Conservation (phyloP, 257 asterid genomes). For the Nicotiana attenuata region DNA sequence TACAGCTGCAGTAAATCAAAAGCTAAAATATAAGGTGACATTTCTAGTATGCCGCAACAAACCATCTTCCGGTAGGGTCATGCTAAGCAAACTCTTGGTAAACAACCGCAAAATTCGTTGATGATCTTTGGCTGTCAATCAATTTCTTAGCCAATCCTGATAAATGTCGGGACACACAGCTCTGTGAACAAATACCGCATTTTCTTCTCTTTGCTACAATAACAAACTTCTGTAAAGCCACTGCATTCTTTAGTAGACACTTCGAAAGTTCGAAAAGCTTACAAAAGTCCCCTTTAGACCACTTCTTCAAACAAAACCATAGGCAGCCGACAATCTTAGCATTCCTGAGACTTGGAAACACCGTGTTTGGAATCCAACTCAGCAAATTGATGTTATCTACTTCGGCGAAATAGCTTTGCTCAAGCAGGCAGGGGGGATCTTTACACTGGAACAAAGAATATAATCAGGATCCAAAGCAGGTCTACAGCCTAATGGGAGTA, state of each 20-base stretch:
- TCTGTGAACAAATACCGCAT: neutral
- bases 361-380: neutral
- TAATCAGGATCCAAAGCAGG: neutral
- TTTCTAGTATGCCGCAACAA: neutral
- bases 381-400: neutral
- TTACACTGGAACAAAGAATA: neutral
- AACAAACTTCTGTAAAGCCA: neutral
- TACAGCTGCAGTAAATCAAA: neutral
- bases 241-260: neutral
- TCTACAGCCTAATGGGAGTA: neutral
- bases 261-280: neutral
- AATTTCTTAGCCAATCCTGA: neutral
- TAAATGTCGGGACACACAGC: neutral
- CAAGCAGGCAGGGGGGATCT: neutral
- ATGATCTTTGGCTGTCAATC: neutral
- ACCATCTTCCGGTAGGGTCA: neutral
- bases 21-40: neutral
- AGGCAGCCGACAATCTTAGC: neutral
- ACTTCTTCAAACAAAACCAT: neutral
- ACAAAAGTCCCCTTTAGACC: neutral
- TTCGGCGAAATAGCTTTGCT: neutral
- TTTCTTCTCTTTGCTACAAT: neutral
- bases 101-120: neutral
- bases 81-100: neutral
- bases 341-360: neutral